Conservation (phyloP, 306 rosid genomes). For the Lupinus albus region DNA sequence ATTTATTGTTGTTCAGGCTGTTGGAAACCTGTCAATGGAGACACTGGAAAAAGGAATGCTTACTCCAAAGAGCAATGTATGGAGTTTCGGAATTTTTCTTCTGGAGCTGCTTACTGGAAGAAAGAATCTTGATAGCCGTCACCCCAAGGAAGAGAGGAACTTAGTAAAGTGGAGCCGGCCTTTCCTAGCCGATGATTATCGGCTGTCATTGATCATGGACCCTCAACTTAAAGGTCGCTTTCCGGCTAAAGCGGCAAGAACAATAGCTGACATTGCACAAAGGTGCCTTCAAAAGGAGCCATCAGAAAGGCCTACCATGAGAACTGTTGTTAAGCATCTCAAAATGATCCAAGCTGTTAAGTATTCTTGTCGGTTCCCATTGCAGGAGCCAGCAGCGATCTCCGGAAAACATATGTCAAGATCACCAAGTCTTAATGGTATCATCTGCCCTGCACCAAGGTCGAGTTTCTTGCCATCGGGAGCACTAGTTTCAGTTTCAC, state of each 20-base stretch:
- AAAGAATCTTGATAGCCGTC: conserved; percentile 84
- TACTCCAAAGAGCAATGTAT: conserved; percentile 96
- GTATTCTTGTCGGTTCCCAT: conserved; percentile 79
- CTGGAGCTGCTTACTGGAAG: conserved; percentile 91
- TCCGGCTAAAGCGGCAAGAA: conserved; percentile 86
- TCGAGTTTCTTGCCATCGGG: conserved; percentile 69
- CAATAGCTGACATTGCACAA: conserved; percentile 85
- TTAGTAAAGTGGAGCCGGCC: conserved; percentile 96
- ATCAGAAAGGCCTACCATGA: conserved; percentile 94
- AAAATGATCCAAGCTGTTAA: conserved; percentile 78
- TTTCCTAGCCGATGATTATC: conserved; percentile 76
- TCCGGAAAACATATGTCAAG: conserved; percentile 71
- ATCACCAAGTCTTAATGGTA: conserved; percentile 91
- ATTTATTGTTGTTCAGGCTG: conserved; percentile 61
- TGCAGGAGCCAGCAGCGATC: conserved; percentile 74
- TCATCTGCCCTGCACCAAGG: conserved; percentile 65
- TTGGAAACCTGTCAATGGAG: conserved; percentile 89
- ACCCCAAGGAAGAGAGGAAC: conserved; percentile 95
- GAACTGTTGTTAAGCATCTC: conserved; percentile 78
- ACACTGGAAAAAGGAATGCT: conserved; percentile 93
- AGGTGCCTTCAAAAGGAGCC: conserved; percentile 95
- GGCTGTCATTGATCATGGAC: conserved; percentile 90
- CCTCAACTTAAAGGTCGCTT: conserved; percentile 89
- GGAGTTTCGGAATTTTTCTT: conserved; percentile 94
- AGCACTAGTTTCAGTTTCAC: conserved; percentile 59